phyloP scores from a whole-genome alignment of 768 basidiomycete genomes.

The Boletus sp. region DNA sequence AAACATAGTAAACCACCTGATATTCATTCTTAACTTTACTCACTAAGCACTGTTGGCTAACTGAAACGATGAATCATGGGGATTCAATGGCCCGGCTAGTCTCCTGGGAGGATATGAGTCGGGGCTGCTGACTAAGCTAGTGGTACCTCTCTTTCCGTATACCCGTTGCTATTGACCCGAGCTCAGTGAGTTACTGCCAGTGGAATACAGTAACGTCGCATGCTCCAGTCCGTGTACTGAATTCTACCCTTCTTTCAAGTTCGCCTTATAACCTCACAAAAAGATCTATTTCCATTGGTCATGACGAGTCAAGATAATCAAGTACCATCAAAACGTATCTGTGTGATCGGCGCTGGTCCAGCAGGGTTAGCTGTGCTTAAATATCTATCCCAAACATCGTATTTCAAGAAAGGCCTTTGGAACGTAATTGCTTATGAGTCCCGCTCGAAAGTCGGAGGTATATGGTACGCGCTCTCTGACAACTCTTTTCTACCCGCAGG shows the following conservation, averaged over 20 bases:
- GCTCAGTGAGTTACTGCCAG: background rate
- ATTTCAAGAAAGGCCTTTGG: slow-evolving; percentile 63
- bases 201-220: background rate
- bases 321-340: slow-evolving; percentile 43
- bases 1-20: background rate
- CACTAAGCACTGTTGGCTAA: background rate
- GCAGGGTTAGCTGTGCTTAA: slow-evolving; percentile 70
- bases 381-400: slow-evolving; percentile 53
- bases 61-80: background rate
- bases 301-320: slow-evolving; percentile 8
- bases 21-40: background rate
- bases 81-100: background rate
- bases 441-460: slow-evolving; percentile 63
- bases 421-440: slow-evolving; percentile 60
- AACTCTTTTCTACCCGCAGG: background rate
- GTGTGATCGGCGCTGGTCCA: slow-evolving; percentile 76
- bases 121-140: background rate
- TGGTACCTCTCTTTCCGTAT: background rate
- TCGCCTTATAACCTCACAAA: background rate
- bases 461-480: slow-evolving; percentile 53
- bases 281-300: background rate
- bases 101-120: background rate
- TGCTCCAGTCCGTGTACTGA: background rate
- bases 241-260: background rate
- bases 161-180: background rate